Base-by-base conservation (phyloP, 2,329 filamentous ascomycete genomes). In the Verticillium longisporum region DNA sequence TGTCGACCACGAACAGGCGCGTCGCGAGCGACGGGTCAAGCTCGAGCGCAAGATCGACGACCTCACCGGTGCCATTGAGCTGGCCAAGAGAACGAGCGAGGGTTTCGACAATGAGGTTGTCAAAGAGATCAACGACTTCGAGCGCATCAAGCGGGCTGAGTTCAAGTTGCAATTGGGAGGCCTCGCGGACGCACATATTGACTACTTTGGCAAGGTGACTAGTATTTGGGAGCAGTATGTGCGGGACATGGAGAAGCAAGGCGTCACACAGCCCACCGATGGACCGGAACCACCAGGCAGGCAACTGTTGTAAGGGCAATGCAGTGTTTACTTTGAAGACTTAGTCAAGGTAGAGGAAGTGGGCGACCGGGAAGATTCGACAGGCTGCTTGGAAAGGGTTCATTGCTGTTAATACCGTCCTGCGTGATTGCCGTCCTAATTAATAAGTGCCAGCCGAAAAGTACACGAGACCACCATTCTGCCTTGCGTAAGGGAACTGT, bases 71-170 rank as follows among this genome's bases (percentile, higher is more conserved):
- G 92, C 97, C 74, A 94, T 96, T 0, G 94, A 98, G 74, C 85
- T 85, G 55, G 91, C 95, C 6, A 92, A 92, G 75, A 89, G 88
- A 70, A 91, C 89, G 14, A 92, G 88, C 58, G 92, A 98, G 75
- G 88, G 92, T 72, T 99, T 99, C 70, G 95, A 97, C 74, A 93
- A 97, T 71, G 92, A 97, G 75, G 94, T 97, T 1, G 89, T 98
- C 54, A 89, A 91, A 69, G 95, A 99, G 74, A 91, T 97, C 1
- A 84, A 84, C 21, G 93, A 97, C 72, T 99, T 99, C 76, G 95
- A 99, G 77, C 85, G 93, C 61, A 98, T 98, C 81, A 99, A 99
- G 80, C 87, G 91, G 45, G 81, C 91, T 53, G 94, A 99, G 80
- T 96, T 99, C 75, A 91, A 91, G 73, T 85, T 89, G 65, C 93